phyloP scores from a whole-genome alignment of 495 filamentous ascomycete genomes.

The Geoglossum glabrum region DNA sequence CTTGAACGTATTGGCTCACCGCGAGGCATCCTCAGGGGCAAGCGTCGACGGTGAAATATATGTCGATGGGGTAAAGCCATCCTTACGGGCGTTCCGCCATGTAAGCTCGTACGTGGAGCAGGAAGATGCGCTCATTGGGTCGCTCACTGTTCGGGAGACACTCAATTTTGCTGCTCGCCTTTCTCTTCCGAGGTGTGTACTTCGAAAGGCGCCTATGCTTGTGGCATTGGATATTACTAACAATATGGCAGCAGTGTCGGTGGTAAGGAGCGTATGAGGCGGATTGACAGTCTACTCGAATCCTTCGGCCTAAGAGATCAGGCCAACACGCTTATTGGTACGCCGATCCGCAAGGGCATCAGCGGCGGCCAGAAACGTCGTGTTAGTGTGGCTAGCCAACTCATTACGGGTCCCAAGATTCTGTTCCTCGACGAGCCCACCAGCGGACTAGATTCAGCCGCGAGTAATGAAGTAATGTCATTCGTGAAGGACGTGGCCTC shows the following conservation, averaged over 20 bases:
- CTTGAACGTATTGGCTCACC: constrained; percentile 49
- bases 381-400: constrained; percentile 54
- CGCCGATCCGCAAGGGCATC: constrained; percentile 59
- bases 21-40: constrained; percentile 26
- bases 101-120: constrained; percentile 64
- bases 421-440: constrained; percentile 72
- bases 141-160: constrained; percentile 58
- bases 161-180: constrained; percentile 44
- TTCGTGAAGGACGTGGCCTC: constrained; percentile 42
- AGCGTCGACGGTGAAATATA: constrained; percentile 28
- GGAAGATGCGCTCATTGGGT: constrained; percentile 63
- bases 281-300: constrained; percentile 34
- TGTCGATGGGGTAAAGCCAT: constrained; percentile 30
- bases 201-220: constrained; percentile 12
- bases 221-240: not conserved
- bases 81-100: constrained; percentile 20
- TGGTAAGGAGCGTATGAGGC: constrained; percentile 28
- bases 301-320: constrained; percentile 45
- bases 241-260: not conserved
- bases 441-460: constrained; percentile 52
- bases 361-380: constrained; percentile 64
- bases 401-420: constrained; percentile 61
- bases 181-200: constrained; percentile 32
- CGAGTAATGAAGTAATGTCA: constrained; percentile 46
- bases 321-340: constrained; percentile 48